Percentiles rank a stretch among this genome's conserved stretches.
Conservation (phyloP, 2,329 filamentous ascomycete species). For the Arthrobotrys entomopaga region DNA sequence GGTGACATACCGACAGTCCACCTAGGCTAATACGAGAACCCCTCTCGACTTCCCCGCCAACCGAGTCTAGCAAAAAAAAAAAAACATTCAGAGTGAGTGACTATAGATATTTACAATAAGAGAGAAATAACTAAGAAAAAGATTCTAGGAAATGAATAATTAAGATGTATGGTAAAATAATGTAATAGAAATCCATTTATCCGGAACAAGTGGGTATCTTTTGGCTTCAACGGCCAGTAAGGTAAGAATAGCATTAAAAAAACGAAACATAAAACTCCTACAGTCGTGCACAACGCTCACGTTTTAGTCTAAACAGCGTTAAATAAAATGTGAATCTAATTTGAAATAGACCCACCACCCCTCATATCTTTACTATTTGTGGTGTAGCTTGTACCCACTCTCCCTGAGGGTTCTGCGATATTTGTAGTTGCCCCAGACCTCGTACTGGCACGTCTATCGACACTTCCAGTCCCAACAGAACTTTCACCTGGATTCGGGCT, state of each 20-base stretch:
- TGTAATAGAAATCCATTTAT: not conserved
- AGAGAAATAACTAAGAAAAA: no score
- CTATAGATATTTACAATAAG: no score
- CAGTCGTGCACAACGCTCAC: no score
- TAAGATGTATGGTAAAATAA: no score
- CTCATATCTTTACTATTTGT: slow-evolving; percentile 38
- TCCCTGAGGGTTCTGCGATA: slow-evolving; percentile 15
- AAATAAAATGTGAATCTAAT: slow-evolving; percentile 9
- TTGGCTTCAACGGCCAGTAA: slow-evolving; percentile 13
- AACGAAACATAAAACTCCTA: slow-evolving; percentile 12
- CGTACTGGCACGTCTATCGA: slow-evolving; percentile 19
- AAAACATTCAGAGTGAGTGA: no score
- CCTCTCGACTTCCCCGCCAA: no score
- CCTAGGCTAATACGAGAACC: no score
- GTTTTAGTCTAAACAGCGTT: no score
- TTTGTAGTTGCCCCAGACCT: slow-evolving; percentile 34
- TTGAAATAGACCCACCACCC: slow-evolving; percentile 37
- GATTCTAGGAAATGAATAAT: no score
- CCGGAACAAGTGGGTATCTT: slow-evolving; percentile 36
- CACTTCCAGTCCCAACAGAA: slow-evolving; percentile 11
- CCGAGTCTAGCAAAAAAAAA: no score
- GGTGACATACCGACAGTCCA: no score
- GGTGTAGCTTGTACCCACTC: slow-evolving; percentile 39
- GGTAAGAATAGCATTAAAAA: slow-evolving; percentile 1
- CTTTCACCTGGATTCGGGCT: slow-evolving; percentile 23